Conservation (phyloP, 495 filamentous ascomycete species). For the Pyronema domesticum region DNA sequence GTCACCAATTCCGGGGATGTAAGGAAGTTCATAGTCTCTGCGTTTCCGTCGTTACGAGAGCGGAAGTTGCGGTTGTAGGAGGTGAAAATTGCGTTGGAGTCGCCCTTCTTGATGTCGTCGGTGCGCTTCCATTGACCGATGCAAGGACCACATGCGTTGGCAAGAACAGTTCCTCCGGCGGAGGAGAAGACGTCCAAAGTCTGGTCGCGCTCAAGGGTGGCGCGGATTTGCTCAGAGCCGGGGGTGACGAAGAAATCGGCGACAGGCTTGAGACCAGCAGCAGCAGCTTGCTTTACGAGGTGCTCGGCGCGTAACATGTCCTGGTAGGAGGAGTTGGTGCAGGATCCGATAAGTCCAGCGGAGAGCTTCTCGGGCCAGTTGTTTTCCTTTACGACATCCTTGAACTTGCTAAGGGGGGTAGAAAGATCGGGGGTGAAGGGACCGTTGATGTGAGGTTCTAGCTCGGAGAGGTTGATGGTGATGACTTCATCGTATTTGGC, state of each 20-base stretch:
- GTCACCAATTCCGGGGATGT: slow-evolving; percentile 92
- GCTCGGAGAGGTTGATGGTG: slow-evolving; percentile 72
- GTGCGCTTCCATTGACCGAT: slow-evolving; percentile 95
- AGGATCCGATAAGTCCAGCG: slow-evolving; percentile 88
- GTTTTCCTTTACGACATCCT: slow-evolving; percentile 61
- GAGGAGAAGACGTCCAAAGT: slow-evolving; percentile 72
- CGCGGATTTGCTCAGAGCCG: slow-evolving; percentile 89
- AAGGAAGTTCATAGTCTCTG: slow-evolving; percentile 93
- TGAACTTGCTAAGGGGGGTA: slow-evolving; percentile 75
- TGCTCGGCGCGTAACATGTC: slow-evolving; percentile 93
- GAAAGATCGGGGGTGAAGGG: slow-evolving; percentile 92
- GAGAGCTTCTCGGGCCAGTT: slow-evolving; percentile 81
- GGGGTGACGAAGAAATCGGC: slow-evolving; percentile 90
- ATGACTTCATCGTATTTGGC: slow-evolving; percentile 81
- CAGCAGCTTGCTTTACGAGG: slow-evolving; percentile 72
- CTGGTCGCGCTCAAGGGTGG: slow-evolving; percentile 70
- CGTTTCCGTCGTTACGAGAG: slow-evolving; percentile 91
- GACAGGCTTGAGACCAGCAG: slow-evolving; percentile 73
- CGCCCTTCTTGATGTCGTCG: slow-evolving; percentile 63
- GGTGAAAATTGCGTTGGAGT: slow-evolving; percentile 84
- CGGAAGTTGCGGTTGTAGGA: slow-evolving; percentile 98
- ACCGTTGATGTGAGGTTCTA: slow-evolving; percentile 95
- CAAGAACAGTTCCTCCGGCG: slow-evolving; percentile 75
- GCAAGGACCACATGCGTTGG: slow-evolving; percentile 90
- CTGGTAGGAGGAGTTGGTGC: slow-evolving; percentile 95